These are phyloP conservation scores for Hypoxylon subgilvum DNA, from an alignment of 495 filamentous ascomycete genomes.

Conservation along the genomic window DNA sequence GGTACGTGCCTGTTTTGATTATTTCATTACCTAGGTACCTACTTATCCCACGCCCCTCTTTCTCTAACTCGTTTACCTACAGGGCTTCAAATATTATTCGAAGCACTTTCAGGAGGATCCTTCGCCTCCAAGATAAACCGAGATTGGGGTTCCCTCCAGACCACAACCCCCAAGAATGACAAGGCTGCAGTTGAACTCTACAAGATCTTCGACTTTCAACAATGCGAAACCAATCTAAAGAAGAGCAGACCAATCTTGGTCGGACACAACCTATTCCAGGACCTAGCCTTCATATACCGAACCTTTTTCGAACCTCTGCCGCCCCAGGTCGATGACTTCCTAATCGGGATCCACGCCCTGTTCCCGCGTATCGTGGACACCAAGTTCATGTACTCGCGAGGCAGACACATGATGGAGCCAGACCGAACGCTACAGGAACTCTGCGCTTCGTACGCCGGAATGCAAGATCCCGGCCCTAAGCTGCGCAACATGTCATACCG, in stretches of 20 bases:
- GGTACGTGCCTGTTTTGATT: no score
- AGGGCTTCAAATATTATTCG: constrained; percentile 74
- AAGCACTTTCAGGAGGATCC: constrained; percentile 68
- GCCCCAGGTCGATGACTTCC: constrained; percentile 65
- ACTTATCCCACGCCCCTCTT: background rate
- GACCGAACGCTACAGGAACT: constrained; percentile 55
- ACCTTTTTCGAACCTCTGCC: constrained; percentile 74
- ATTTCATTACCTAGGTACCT: background rate
- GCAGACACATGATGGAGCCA: constrained; percentile 44
- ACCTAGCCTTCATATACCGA: constrained; percentile 73
- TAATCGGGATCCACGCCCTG: constrained; percentile 54
- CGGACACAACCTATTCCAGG: constrained; percentile 79
- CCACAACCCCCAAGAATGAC: constrained; percentile 7
- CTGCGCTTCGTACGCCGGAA: constrained; percentile 4
- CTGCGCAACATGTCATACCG: background rate
- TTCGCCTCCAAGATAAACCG: constrained; percentile 55
- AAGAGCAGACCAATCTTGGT: constrained; percentile 62
- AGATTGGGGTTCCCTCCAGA: constrained; percentile 44
- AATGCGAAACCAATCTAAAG: constrained; percentile 50
- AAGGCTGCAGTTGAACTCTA: constrained; percentile 29
- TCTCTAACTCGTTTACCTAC: background rate
- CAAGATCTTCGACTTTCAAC: constrained; percentile 14
- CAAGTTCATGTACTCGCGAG: constrained; percentile 72
- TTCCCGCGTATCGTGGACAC: constrained; percentile 80
- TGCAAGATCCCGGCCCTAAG: constrained; percentile 2